A percentile compares a stretch with the other conserved stretches of the same genome.
These are phyloP conservation scores for Penicillium nucicola DNA, from an alignment of 495 filamentous ascomycete genomes.

Conservation along the genomic window DNA sequence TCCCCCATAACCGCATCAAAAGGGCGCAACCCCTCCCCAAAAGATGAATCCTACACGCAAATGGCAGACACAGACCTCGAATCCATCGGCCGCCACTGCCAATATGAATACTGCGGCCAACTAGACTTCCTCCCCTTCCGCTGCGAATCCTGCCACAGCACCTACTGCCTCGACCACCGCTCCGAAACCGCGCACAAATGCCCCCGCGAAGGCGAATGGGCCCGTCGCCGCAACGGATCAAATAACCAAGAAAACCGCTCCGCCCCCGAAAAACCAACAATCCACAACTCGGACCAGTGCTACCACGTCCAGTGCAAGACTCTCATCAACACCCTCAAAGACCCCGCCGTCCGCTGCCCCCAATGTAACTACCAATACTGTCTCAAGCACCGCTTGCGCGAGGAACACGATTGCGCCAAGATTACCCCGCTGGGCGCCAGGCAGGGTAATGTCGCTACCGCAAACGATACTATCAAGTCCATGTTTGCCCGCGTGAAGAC, in stretches of 20 bases:
- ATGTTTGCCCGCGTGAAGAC: slow-evolving; percentile 62
- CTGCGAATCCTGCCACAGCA: slow-evolving; percentile 83
- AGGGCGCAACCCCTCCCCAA: slow-evolving; percentile 10
- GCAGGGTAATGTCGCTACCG: slow-evolving; percentile 16
- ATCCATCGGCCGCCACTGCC: slow-evolving; percentile 86
- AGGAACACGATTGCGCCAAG: slow-evolving; percentile 84
- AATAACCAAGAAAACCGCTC: slow-evolving; percentile 18
- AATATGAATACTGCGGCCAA: slow-evolving; percentile 84
- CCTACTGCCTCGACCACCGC: slow-evolving; percentile 93
- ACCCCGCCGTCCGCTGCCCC: slow-evolving; percentile 75
- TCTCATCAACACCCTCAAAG: slow-evolving; percentile 72
- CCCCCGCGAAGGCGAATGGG: slow-evolving; percentile 81
- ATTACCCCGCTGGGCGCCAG: slow-evolving; percentile 63
- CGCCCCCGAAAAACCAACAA: slow-evolving; percentile 47
- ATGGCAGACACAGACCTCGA: slow-evolving; percentile 68
- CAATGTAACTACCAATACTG: slow-evolving; percentile 86
- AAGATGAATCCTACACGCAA: slow-evolving; percentile 44
- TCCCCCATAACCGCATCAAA: slow-evolving; percentile 30
- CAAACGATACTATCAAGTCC: slow-evolving; percentile 48
- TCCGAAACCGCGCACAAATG: slow-evolving; percentile 83
- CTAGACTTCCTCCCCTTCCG: slow-evolving; percentile 96
- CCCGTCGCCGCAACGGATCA: slow-evolving; percentile 53
- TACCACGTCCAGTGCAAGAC: slow-evolving; percentile 76
- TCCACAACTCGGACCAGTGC: slow-evolving; percentile 69
- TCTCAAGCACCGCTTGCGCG: slow-evolving; percentile 81